These are phyloP conservation scores for Alternaria consortialis DNA, from an alignment of 2,329 filamentous ascomycete genomes.

Conservation along the genomic window DNA sequence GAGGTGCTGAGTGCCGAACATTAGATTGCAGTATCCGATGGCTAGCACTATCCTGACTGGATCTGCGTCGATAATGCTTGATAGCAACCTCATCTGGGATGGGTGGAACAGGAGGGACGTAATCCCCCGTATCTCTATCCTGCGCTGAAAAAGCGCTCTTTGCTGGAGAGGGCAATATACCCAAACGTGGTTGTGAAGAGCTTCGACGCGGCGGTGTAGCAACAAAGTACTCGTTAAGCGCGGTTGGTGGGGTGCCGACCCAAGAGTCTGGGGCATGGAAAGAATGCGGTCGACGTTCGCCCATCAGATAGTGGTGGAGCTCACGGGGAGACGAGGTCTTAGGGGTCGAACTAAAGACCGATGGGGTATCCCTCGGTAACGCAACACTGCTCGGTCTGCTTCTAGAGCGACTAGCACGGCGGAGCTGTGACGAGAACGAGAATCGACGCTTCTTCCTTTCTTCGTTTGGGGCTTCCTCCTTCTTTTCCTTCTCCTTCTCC, in stretches of 20 bases:
- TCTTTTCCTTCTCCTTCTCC: constrained; percentile 22
- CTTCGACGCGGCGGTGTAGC: constrained; percentile 14
- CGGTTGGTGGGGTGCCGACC: constrained; percentile 24
- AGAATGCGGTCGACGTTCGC: constrained; percentile 36
- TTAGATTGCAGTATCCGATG: constrained; percentile 41
- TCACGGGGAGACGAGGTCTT: constrained; percentile 37
- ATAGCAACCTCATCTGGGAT: constrained; percentile 35
- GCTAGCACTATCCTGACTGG: constrained; percentile 30
- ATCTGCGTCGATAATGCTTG: constrained; percentile 16
- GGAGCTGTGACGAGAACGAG: constrained; percentile 46
- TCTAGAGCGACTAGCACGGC: constrained; percentile 44
- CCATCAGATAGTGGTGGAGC: constrained; percentile 25
- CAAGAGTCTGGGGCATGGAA: constrained; percentile 44
- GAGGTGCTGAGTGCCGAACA: constrained; percentile 38
- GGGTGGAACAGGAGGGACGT: constrained; percentile 41
- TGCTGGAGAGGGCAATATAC: constrained; percentile 41
- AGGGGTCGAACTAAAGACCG: constrained; percentile 24
- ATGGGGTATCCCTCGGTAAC: constrained; percentile 28
- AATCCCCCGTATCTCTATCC: constrained; percentile 27
- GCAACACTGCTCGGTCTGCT: constrained; percentile 43
- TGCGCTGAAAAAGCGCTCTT: constrained; percentile 40
- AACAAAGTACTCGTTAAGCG: constrained; percentile 20
- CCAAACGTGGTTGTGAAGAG: constrained; percentile 21
- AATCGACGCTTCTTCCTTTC: constrained; percentile 43
- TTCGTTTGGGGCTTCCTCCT: constrained; percentile 24